Evolutionary conservation across 2,329 filamentous ascomycete species (phyloP).

Genomic region (Scolecobasidium constrictum): DNA sequence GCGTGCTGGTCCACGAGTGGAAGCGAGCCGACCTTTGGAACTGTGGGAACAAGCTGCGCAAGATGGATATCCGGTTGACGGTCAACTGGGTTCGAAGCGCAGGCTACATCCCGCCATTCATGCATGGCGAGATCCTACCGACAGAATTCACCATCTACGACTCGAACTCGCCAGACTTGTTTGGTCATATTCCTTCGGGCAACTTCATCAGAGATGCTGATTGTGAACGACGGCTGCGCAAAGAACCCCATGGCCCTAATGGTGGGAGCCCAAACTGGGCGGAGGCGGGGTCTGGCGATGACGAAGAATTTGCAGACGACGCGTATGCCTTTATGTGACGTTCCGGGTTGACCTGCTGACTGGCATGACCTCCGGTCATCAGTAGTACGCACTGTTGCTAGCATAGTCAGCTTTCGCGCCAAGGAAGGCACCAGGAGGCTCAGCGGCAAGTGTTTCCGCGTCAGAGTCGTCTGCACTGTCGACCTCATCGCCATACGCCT

Average conservation of each 20-base stretch:
- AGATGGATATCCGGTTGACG: neutral
- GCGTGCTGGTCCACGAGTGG: neutral
- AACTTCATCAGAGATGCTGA: neutral
- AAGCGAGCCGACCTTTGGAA: neutral
- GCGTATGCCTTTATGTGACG: too few relatives aligned
- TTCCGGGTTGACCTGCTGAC: too few relatives aligned
- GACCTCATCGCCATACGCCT: conserved; percentile 24
- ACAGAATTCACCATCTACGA: neutral
- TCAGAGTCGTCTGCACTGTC: conserved; percentile 23
- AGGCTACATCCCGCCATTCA: conserved; percentile 4
- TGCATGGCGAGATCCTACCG: conserved; percentile 4
- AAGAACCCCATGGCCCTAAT: too few relatives aligned
- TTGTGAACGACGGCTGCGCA: neutral
- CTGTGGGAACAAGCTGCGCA: neutral
- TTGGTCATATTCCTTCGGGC: neutral
- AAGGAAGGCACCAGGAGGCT: conserved; percentile 24
- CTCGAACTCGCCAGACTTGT: neutral
- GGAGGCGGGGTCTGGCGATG: neutral
- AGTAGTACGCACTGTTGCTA: conserved; percentile 9
- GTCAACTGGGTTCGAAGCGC: neutral
- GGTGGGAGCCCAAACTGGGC: neutral
- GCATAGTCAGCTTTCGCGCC: conserved; percentile 23
- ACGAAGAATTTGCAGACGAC: neutral
- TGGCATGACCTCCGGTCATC: too few relatives aligned
- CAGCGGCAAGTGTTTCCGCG: conserved; percentile 7